Conservation (phyloP, 257 asterid genomes). For the Gynochthodes officinalis region DNA sequence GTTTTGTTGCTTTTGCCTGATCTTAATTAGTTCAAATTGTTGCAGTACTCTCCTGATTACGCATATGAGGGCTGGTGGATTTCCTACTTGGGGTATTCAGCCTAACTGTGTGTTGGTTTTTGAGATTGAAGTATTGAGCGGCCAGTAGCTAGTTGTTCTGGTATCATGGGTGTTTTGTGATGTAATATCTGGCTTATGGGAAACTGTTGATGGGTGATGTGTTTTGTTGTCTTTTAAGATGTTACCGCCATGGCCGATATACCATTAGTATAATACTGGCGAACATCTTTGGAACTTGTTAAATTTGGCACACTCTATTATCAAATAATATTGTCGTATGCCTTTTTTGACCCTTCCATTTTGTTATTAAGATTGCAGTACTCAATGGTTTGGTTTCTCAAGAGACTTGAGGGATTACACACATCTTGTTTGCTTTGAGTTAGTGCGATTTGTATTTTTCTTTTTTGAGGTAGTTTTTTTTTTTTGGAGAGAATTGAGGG, state of each 20-base stretch:
- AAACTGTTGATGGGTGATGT: background rate
- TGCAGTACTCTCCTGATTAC: conserved; percentile 97
- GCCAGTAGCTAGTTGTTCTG: conserved; percentile 27
- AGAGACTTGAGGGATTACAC: too few species aligned
- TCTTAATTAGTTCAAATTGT: background rate
- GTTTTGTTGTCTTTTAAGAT: background rate
- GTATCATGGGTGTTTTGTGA: background rate
- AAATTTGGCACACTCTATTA: background rate
- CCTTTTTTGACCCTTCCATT: too few species aligned
- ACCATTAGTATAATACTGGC: background rate
- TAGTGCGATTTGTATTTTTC: too few species aligned
- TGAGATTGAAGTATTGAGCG: conserved; percentile 83
- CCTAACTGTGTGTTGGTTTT: conserved; percentile 75
- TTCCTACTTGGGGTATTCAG: conserved; percentile 91
- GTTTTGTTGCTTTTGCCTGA: background rate
- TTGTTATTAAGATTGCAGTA: too few species aligned
- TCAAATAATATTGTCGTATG: background rate
- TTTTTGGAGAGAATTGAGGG: too few species aligned
- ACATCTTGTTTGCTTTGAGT: too few species aligned
- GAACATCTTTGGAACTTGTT: background rate
- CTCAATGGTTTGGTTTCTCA: too few species aligned
- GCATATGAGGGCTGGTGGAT: conserved; percentile 81
- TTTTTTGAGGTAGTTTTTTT: too few species aligned
- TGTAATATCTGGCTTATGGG: background rate
- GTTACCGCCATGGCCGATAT: background rate